Percentiles rank a stretch among this genome's conserved stretches.
phyloP scores from a whole-genome alignment of 2,329 filamentous ascomycete species.

The Cryphonectria carpinicola region DNA sequence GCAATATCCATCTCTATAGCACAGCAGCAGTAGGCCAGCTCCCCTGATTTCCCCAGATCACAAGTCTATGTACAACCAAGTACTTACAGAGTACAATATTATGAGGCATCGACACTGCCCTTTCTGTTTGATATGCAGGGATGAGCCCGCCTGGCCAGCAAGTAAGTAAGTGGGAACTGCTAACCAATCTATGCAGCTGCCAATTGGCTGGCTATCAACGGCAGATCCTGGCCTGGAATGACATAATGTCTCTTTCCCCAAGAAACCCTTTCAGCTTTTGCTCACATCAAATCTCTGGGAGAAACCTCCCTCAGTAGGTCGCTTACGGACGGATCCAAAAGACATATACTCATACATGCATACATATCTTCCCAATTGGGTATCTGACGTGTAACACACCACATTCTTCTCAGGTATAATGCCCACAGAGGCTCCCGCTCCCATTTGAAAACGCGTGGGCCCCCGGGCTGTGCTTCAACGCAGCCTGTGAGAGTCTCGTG shows the following conservation, averaged over 20 bases:
- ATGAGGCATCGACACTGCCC: background rate
- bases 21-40: background rate
- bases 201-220: slow-evolving; percentile 26
- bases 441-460: slow-evolving; percentile 22
- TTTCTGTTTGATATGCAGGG: background rate
- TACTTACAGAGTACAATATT: background rate
- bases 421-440: slow-evolving; percentile 7
- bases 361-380: background rate
- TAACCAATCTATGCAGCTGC: slow-evolving; percentile 10
- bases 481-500: slow-evolving; percentile 18
- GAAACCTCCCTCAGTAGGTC: background rate
- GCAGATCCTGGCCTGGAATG: slow-evolving; percentile 20
- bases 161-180: background rate
- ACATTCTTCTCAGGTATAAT: slow-evolving; percentile 10
- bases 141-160: background rate
- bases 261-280: background rate
- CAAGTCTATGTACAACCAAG: background rate
- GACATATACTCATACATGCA: background rate
- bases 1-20: too few species aligned
- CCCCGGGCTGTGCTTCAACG: slow-evolving; percentile 26
- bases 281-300: too few species aligned
- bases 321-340: slow-evolving; percentile 7
- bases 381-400: background rate
- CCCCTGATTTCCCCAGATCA: background rate
- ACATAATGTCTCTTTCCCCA: slow-evolving; percentile 22